These are phyloP conservation scores for Monilinia polystroma DNA, from an alignment of 2,329 filamentous ascomycete genomes.

Conservation along the genomic window DNA sequence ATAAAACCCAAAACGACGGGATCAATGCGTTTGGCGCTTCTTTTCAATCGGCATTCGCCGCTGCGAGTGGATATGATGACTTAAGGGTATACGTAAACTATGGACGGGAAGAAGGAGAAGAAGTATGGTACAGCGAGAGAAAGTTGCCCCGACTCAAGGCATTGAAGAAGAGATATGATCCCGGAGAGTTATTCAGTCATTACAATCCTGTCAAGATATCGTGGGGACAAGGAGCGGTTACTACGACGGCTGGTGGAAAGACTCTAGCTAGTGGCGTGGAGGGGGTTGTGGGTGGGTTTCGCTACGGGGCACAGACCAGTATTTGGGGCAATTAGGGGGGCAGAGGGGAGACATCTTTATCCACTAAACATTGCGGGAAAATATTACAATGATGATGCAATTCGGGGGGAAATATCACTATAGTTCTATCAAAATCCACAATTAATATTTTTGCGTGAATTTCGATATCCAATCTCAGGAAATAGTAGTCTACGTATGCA, in stretches of 20 bases:
- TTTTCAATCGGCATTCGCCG: neutral
- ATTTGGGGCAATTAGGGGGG: neutral
- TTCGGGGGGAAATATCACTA: too few species aligned
- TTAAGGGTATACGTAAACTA: neutral
- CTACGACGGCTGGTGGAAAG: neutral
- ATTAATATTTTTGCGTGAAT: too few species aligned
- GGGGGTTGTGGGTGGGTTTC: neutral
- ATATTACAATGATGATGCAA: too few species aligned
- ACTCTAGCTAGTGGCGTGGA: neutral
- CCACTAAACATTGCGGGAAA: neutral
- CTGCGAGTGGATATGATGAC: neutral
- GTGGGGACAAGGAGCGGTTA: neutral
- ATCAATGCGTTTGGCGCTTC: conserved; percentile 8
- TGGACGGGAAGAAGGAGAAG: neutral
- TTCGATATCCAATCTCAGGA: too few species aligned
- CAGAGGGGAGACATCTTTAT: neutral
- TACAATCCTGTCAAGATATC: neutral
- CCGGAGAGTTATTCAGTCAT: neutral
- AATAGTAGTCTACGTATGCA: too few species aligned
- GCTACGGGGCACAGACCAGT: neutral
- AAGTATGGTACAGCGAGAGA: neutral
- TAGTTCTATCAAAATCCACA: too few species aligned
- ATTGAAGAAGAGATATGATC: neutral
- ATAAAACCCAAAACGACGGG: neutral
- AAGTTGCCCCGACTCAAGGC: neutral